These are phyloP conservation scores for Solanum appendiculatum DNA, from an alignment of 257 asterid genomes.

Conservation along the genomic window DNA sequence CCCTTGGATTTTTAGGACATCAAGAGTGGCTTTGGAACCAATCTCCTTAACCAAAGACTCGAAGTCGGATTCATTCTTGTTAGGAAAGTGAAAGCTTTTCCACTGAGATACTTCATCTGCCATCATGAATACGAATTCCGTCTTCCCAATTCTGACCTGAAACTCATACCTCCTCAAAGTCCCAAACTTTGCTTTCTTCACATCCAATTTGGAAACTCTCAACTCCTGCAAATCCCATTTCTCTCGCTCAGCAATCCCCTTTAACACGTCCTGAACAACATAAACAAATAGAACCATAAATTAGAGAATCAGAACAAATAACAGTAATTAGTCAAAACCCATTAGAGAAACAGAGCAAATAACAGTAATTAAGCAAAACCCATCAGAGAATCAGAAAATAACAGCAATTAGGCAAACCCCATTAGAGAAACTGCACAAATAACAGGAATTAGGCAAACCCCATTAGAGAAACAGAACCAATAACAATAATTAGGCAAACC, in stretches of 20 bases:
- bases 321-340: not conserved
- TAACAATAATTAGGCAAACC: not conserved
- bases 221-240: slow-evolving; percentile 54
- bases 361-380: not conserved
- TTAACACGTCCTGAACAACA: slow-evolving; percentile 36
- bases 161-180: slow-evolving; percentile 33
- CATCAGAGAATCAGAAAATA: not conserved
- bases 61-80: slow-evolving; percentile 22
- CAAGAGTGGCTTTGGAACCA: slow-evolving; percentile 35
- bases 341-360: not conserved
- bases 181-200: slow-evolving; percentile 33
- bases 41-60: slow-evolving; percentile 38
- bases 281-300: not conserved
- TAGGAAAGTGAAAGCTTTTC: slow-evolving; percentile 29
- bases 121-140: slow-evolving; percentile 39
- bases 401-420: not conserved
- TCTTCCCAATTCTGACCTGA: slow-evolving; percentile 39
- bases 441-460: not conserved
- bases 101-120: slow-evolving; percentile 44
- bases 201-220: slow-evolving; percentile 46
- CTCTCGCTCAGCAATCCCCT: slow-evolving; percentile 41
- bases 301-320: not conserved
- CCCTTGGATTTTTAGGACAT: slow-evolving; percentile 49
- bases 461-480: not conserved
- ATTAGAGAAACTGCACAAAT: not conserved